Base-by-base conservation (phyloP, 495 filamentous ascomycete species). In the Daldinia loculata region DNA sequence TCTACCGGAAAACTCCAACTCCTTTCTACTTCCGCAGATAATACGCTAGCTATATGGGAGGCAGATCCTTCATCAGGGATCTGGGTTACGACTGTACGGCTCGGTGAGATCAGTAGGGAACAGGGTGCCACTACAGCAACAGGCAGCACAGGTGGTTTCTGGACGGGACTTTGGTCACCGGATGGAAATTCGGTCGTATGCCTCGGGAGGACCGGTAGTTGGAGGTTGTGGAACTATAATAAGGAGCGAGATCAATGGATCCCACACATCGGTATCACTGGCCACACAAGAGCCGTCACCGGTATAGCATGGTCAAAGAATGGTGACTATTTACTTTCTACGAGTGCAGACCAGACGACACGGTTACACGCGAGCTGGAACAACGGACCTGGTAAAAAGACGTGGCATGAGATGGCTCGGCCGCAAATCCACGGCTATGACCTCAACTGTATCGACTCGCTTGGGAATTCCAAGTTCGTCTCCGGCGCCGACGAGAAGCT, bases 361-460 rank as follows among this genome's bases (percentile, higher is more conserved):
- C 86, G 95, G 36, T 83, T 99, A 36, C 93, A 92, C 78, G 92
- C 93, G n/a, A 80, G 90, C 78, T 99, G 95, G 95, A 82, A 86
- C 52, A 82, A 52, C 56, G 59, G 67, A 36, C 50, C 80, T 6
- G 78, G 74, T 4, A 64, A 70, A 45, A 69, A 74, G 57, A 89
- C 91, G 32, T 99, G 96, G 96, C 95, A 98, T 79, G 95, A 99
- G 80, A 92, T 98, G 80, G 89, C 95, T 6, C 86, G 95, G 51
- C 96, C 95, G 17, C 95, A 99, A 75, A 98, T 98, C 62, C 95
- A 99, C 82, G 95, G 95, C 38, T 99, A 99, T 75, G 95, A 98
- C 77, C 84, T 99, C 67, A 99, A 98, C 82, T 98, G 95, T 77
- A 88, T 98, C 69, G 91, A 92, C 74, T 86, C 90, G 4, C 77